Percentiles rank a stretch among this genome's conserved stretches.
phyloP scores from a whole-genome alignment of 768 basidiomycete genomes.

The Collybia mongolica region DNA sequence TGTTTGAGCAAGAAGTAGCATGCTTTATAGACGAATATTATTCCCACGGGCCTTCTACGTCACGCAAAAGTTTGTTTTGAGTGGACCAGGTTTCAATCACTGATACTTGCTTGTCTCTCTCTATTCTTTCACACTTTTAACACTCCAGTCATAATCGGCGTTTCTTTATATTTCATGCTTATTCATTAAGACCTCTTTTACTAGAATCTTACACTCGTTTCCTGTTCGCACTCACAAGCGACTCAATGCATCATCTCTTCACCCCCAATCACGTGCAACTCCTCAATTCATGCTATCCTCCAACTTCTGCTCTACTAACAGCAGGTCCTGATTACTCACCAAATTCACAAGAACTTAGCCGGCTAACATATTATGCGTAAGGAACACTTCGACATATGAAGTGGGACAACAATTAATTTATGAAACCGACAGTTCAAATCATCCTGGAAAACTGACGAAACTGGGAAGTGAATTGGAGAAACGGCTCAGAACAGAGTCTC shows the following conservation, averaged over 20 bases:
- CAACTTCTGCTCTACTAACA: slow-evolving; percentile 68
- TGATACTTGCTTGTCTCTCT: slow-evolving; percentile 2
- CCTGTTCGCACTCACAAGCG: neutral
- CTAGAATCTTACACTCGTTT: slow-evolving; percentile 14
- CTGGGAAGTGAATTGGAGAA: slow-evolving; percentile 78
- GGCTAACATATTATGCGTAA: slow-evolving; percentile 81
- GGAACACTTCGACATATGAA: slow-evolving; percentile 9
- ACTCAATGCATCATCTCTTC: slow-evolving; percentile 67
- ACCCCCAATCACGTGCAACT: slow-evolving; percentile 83
- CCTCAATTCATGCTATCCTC: slow-evolving; percentile 85
- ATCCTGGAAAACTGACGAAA: slow-evolving; percentile 78
- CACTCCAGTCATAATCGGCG: slow-evolving; percentile 4
- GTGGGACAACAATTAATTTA: neutral
- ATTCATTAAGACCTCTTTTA: slow-evolving; percentile 3
- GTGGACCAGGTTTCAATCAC: neutral
- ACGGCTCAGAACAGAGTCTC: slow-evolving; percentile 58
- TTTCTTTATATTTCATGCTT: slow-evolving; percentile 6
- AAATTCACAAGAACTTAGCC: slow-evolving; percentile 82
- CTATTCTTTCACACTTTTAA: slow-evolving; percentile 1
- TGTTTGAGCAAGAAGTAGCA: neutral
- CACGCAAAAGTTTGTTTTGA: neutral
- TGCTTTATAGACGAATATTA: neutral
- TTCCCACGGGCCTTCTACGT: slow-evolving; percentile 1
- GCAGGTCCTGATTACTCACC: slow-evolving; percentile 78
- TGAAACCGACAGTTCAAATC: slow-evolving; percentile 51